A percentile compares a stretch with the other conserved stretches of the same genome.
phyloP scores from a whole-genome alignment of 2,329 filamentous ascomycete species.

The Truncatella angustata region DNA sequence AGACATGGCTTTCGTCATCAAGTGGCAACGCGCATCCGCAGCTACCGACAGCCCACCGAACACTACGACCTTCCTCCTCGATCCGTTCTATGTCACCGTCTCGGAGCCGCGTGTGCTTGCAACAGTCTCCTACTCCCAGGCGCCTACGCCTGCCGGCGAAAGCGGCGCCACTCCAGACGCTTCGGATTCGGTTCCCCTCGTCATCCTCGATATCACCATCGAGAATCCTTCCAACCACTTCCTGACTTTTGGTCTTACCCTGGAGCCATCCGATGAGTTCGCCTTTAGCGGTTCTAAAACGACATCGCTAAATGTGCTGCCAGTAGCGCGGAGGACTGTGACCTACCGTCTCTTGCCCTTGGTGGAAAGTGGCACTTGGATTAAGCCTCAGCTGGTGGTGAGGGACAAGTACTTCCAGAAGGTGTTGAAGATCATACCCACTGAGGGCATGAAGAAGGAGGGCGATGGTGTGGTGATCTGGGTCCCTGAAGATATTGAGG shows the following conservation, averaged over 20 bases:
- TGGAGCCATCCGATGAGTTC: conserved; percentile 92
- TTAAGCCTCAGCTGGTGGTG: conserved; percentile 71
- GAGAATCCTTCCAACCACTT: conserved; percentile 96
- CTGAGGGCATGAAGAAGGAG: conserved; percentile 66
- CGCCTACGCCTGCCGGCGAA: conserved; percentile 20
- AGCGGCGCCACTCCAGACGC: conserved; percentile 19
- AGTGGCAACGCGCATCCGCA: conserved; percentile 63
- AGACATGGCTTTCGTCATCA: conserved; percentile 72
- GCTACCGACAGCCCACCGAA: conserved; percentile 38
- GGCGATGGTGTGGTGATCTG: conserved; percentile 65
- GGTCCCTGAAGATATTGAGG: conserved; percentile 46
- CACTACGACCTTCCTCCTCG: conserved; percentile 70
- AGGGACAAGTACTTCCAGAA: conserved; percentile 94
- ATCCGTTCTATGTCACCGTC: conserved; percentile 75
- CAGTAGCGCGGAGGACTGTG: conserved; percentile 72
- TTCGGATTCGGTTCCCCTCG: conserved; percentile 34
- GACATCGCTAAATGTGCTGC: conserved; percentile 75
- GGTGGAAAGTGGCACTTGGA: conserved; percentile 56
- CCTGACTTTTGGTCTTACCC: conserved; percentile 84
- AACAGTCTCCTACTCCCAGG: conserved; percentile 44
- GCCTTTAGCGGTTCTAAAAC: conserved; percentile 89
- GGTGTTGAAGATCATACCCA: conserved; percentile 75
- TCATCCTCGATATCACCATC: conserved; percentile 61
- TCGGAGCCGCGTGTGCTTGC: conserved; percentile 84
- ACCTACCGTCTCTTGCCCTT: conserved; percentile 73